phyloP scores from a whole-genome alignment of 2,329 filamentous ascomycete genomes.

The Fusarium tricinctum region DNA sequence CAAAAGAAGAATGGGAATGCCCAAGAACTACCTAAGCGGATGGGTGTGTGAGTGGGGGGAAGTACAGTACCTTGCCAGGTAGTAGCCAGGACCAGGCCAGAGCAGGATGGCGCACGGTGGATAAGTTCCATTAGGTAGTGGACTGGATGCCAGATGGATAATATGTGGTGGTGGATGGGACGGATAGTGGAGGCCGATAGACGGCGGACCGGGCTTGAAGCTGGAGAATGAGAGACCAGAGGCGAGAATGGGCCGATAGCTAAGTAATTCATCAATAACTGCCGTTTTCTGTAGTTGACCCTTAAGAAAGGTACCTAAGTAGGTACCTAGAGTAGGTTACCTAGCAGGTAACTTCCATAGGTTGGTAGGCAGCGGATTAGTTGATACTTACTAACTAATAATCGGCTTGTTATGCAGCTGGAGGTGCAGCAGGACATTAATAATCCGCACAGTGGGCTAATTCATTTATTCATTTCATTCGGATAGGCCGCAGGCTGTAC shows the following conservation, averaged over 20 bases:
- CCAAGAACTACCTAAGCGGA: conserved; percentile 26
- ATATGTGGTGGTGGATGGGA: conserved; percentile 11
- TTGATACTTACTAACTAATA: too few species aligned
- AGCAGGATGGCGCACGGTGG: conserved; percentile 15
- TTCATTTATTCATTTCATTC: not conserved
- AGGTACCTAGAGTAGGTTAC: too few species aligned
- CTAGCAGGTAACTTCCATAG: too few species aligned
- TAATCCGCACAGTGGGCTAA: not conserved
- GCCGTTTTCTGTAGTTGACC: conserved; percentile 28
- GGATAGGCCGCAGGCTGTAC: too few species aligned
- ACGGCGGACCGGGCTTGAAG: conserved; percentile 4
- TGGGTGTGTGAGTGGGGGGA: conserved; percentile 33
- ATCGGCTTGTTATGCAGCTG: not conserved
- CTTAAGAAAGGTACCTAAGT: not conserved
- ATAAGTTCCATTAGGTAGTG: not conserved
- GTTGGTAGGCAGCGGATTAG: too few species aligned
- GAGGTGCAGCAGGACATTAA: not conserved
- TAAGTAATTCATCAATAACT: conserved; percentile 10
- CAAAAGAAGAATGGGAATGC: conserved; percentile 44
- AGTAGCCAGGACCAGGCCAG: conserved; percentile 10
- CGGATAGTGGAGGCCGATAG: conserved; percentile 10
- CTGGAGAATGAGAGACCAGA: not conserved
- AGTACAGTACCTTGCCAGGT: conserved; percentile 14
- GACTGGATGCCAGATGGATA: not conserved
- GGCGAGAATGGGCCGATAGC: not conserved